These are phyloP conservation scores for Aspergillus leporis DNA, from an alignment of 495 filamentous ascomycete species.

Conservation along the genomic window DNA sequence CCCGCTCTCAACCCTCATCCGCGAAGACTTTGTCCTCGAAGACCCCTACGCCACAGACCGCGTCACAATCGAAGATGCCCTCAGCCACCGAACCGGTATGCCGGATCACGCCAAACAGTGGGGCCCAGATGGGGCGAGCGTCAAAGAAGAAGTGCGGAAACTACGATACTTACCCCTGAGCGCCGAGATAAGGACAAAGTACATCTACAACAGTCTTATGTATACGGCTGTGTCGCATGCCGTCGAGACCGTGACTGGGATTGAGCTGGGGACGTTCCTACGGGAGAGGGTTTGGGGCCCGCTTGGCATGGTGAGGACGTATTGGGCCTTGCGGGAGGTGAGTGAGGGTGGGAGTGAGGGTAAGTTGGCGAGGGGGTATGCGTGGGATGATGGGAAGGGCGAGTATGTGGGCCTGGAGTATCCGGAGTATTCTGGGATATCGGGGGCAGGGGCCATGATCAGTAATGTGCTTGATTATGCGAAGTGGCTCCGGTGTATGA, in stretches of 20 bases:
- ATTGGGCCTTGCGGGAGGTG: constrained; percentile 44
- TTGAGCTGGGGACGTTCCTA: constrained; percentile 44
- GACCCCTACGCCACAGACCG: constrained; percentile 42
- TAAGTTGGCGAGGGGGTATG: constrained; percentile 30
- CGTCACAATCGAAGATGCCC: constrained; percentile 52
- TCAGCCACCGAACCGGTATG: constrained; percentile 52
- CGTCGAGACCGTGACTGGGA: constrained; percentile 29
- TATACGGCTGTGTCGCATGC: constrained; percentile 45
- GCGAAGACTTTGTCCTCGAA: constrained; percentile 52
- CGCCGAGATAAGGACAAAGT: constrained; percentile 38
- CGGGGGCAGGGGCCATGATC: constrained; percentile 50
- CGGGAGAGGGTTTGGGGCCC: constrained; percentile 46
- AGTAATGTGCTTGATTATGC: constrained; percentile 51
- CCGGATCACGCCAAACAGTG: constrained; percentile 43
- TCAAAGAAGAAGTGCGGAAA: constrained; percentile 34
- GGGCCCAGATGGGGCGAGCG: constrained; percentile 17
- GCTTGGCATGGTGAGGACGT: constrained; percentile 49
- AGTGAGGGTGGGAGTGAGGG: constrained; percentile 3
- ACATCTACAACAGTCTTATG: constrained; percentile 56
- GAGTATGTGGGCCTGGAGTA: constrained; percentile 6
- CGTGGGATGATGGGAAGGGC: constrained; percentile 13
- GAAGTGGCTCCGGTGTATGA: constrained; percentile 39
- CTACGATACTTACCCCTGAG: constrained; percentile 45
- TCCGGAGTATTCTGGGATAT: constrained; percentile 15
- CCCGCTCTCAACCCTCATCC: constrained; percentile 48